A percentile compares a stretch with the other conserved stretches of the same genome.
Evolutionary conservation across 495 filamentous ascomycete genomes (phyloP).

Genomic region (Bathelium albidoporum): DNA sequence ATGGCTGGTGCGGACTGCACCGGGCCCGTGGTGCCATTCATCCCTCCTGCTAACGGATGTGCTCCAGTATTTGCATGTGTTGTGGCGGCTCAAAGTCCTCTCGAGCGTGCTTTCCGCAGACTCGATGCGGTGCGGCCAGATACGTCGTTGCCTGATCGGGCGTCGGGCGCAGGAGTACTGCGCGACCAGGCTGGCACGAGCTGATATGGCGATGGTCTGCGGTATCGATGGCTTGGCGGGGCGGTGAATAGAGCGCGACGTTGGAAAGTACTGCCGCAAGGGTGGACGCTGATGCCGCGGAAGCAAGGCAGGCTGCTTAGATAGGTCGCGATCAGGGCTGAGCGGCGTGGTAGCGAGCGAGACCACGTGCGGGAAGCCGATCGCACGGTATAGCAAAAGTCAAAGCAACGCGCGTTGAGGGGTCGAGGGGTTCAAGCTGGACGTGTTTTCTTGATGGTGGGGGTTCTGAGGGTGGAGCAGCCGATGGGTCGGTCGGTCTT

Average conservation of each 20-base stretch:
- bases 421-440: background rate
- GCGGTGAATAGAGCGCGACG: background rate
- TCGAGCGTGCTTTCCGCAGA: background rate
- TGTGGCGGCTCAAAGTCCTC: background rate
- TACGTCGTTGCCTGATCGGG: background rate
- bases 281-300: background rate
- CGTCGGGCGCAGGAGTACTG: background rate
- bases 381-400: background rate
- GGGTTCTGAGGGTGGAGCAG: background rate
- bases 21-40: background rate
- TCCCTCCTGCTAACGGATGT: background rate
- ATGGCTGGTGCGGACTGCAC: constrained; percentile 44
- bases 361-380: background rate
- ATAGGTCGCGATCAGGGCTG: background rate
- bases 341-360: background rate
- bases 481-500: background rate
- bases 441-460: background rate
- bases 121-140: background rate
- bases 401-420: background rate
- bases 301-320: background rate
- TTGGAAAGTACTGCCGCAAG: background rate
- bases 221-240: background rate
- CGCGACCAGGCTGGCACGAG: background rate
- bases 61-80: background rate
- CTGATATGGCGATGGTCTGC: background rate